Base-by-base conservation (phyloP, 331 rosid species). In the Telfairia occidentalis region DNA sequence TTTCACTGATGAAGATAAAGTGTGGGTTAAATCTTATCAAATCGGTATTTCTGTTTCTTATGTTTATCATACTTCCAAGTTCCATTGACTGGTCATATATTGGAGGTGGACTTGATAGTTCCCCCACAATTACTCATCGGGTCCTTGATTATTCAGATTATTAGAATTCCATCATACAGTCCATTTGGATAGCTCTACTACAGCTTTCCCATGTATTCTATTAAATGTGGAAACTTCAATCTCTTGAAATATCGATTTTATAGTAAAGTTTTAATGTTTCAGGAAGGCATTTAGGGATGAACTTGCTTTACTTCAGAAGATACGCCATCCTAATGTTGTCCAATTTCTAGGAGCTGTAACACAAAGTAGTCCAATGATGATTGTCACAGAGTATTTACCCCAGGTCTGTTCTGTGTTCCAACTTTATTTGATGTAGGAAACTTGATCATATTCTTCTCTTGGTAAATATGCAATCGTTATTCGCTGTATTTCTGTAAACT, bases 331-430 rank as follows among this genome's bases (percentile, higher is more conserved):
- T 55, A 95, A 91, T 83, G 96, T 94, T 4, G 97, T 94, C 72
- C 98, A 94, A 81, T 94, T 94, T 88, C 78, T 94, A 66, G 98
- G 98, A 59, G 98, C 98, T 9, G 98, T 95, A 57, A 95, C 98
- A 35, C 98, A 95, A 79, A 90, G 96, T 81, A 86, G 85, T 73
- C 98, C 97, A 16, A 95, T 95, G 97, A 95, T 90, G 93, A 95
- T 95, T 85, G 96, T 95, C 78, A 91, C 92, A 1, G 98, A 95
- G 77, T 95, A 85, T 79, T 87, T 95, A 75, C 97, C 97, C 45
- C 85, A 83, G 98, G 97, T 95, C 69, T 83, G 81, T 75, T 30
- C 73, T 49, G 71, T 67, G 45, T 30, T 48, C 43, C 29, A 48
- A 70, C 58, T 70, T 43, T 28, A 70, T 70, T 45, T 15, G 1